phyloP scores from a whole-genome alignment of 2,329 filamentous ascomycete species.

The Magnaporthiopsis poae region DNA sequence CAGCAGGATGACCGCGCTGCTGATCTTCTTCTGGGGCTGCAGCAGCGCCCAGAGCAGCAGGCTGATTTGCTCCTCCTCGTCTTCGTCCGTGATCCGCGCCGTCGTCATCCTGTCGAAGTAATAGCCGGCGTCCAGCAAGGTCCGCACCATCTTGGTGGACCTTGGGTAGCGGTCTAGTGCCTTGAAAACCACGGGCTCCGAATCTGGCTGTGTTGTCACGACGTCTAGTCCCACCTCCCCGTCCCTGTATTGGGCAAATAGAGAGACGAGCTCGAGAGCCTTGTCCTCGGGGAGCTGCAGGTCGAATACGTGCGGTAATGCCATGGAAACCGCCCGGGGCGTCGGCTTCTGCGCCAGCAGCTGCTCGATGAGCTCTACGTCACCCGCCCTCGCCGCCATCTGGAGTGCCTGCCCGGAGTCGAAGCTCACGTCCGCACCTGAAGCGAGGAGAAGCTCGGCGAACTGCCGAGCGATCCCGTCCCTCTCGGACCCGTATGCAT shows the following conservation, averaged over 20 bases:
- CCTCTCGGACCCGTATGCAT: slow-evolving; percentile 29
- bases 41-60: slow-evolving; percentile 52
- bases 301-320: slow-evolving; percentile 48
- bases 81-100: slow-evolving; percentile 32
- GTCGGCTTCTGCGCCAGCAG: slow-evolving; percentile 42
- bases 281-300: slow-evolving; percentile 39
- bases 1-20: slow-evolving; percentile 45
- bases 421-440: slow-evolving; percentile 38
- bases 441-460: slow-evolving; percentile 30
- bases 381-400: slow-evolving; percentile 41
- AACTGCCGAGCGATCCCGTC: slow-evolving; percentile 34
- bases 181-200: slow-evolving; percentile 39
- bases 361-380: slow-evolving; percentile 37
- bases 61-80: slow-evolving; percentile 44
- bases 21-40: slow-evolving; percentile 54
- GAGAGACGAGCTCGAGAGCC: slow-evolving; percentile 37
- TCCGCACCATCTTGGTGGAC: slow-evolving; percentile 40
- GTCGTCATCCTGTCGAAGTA: slow-evolving; percentile 46
- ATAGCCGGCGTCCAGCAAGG: slow-evolving; percentile 46
- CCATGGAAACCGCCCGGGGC: slow-evolving; percentile 38
- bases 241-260: slow-evolving; percentile 42
- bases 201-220: slow-evolving; percentile 32
- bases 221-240: slow-evolving; percentile 41
- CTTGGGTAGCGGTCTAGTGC: slow-evolving; percentile 46
- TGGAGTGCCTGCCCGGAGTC: slow-evolving; percentile 44